Percentiles rank a stretch among this genome's conserved stretches.
These are phyloP conservation scores for Whalleya microplaca DNA, from an alignment of 2,329 filamentous ascomycete species.

Conservation along the genomic window DNA sequence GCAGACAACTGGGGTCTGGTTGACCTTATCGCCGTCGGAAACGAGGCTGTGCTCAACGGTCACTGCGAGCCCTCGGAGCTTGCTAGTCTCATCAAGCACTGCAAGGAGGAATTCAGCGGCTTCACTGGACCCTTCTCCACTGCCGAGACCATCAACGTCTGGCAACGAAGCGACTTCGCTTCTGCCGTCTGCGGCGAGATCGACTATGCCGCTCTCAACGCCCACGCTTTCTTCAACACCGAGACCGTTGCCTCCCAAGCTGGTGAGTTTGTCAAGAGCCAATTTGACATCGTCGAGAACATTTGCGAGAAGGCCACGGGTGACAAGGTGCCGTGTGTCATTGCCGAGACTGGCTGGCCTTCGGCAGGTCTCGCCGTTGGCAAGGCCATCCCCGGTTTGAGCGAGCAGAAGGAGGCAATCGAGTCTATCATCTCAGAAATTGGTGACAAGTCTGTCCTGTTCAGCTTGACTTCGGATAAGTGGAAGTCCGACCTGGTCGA, in stretches of 20 bases:
- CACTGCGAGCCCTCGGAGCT: constrained; percentile 69
- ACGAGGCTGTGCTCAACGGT: constrained; percentile 84
- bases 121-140: constrained; percentile 81
- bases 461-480: constrained; percentile 76
- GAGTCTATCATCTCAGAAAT: constrained; percentile 66
- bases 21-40: constrained; percentile 82
- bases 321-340: constrained; percentile 66
- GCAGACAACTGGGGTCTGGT: constrained; percentile 69
- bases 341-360: constrained; percentile 93
- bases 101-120: constrained; percentile 69
- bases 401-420: constrained; percentile 75
- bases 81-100: constrained; percentile 68
- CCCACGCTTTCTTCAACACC: constrained; percentile 93
- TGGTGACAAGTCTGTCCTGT: constrained; percentile 75
- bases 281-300: constrained; percentile 71
- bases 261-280: constrained; percentile 73
- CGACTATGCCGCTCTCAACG: constrained; percentile 82
- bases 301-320: constrained; percentile 61
- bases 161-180: constrained; percentile 65
- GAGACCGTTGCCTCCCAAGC: constrained; percentile 65
- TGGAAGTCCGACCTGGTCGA: constrained; percentile 85
- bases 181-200: constrained; percentile 70
- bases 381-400: constrained; percentile 65
- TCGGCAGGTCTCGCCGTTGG: constrained; percentile 71
- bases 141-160: constrained; percentile 81